phyloP scores from a whole-genome alignment of 306 rosid genomes.

The Acacia confusa region DNA sequence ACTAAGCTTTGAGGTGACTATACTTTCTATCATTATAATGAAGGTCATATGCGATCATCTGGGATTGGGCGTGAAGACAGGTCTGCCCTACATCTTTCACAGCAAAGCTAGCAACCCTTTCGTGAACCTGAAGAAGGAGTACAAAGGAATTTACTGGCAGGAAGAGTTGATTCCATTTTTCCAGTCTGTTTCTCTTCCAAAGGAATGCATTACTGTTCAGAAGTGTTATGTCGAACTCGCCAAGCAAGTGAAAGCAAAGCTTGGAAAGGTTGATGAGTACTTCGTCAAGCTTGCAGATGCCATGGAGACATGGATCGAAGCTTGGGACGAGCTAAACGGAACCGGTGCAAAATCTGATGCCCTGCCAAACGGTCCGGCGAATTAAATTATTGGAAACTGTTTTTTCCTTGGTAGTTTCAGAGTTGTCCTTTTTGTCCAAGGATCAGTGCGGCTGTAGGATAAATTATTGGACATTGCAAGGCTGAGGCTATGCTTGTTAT shows the following conservation, averaged over 20 bases:
- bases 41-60: conserved; percentile 76
- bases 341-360: conserved; percentile 38
- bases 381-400: conserved; percentile 28
- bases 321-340: conserved; percentile 76
- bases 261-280: conserved; percentile 67
- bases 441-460: conserved; percentile 34
- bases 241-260: conserved; percentile 65
- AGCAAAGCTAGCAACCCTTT: conserved; percentile 85
- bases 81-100: conserved; percentile 77
- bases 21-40: conserved; percentile 2
- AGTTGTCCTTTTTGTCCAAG: conserved; percentile 33
- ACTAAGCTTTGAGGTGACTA: conserved; percentile 10
- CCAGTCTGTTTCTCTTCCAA: conserved; percentile 54
- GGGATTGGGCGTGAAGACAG: conserved; percentile 77
- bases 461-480: conserved; percentile 38
- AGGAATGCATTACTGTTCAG: conserved; percentile 65
- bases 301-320: conserved; percentile 79
- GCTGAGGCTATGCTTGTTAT: conserved; percentile 30
- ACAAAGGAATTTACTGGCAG: conserved; percentile 81
- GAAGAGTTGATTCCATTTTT: conserved; percentile 78
- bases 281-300: conserved; percentile 69
- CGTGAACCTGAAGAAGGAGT: conserved; percentile 76
- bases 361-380: conserved; percentile 35
- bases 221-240: conserved; percentile 68
- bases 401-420: conserved; percentile 10